These are phyloP conservation scores for Ramaria sp. DNA, from an alignment of 768 basidiomycete genomes.

Conservation along the genomic window DNA sequence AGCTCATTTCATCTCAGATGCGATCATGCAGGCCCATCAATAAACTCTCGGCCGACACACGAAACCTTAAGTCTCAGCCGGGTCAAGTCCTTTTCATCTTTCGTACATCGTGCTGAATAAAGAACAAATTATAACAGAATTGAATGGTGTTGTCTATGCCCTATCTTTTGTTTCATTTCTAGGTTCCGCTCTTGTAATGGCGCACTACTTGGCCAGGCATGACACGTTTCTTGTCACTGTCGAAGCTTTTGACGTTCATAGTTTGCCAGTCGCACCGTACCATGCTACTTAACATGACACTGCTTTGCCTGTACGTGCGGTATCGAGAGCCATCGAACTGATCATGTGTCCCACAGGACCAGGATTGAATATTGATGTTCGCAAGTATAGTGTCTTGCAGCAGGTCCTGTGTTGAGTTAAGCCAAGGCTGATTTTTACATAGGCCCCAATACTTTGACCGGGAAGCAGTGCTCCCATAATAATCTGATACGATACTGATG, in stretches of 20 bases:
- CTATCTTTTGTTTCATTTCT: conserved; percentile 8
- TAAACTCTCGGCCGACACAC: conserved; percentile 4
- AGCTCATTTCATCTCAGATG: conserved; percentile 84
- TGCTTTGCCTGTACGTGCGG: conserved; percentile 3
- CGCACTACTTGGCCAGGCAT: conserved; percentile 8
- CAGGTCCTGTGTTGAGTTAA: background rate
- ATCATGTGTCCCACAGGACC: background rate
- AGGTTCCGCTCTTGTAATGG: conserved; percentile 7
- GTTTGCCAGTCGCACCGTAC: conserved; percentile 5
- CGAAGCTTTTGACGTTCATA: conserved; percentile 9
- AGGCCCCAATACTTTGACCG: background rate
- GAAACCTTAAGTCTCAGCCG: background rate
- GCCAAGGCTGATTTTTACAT: background rate
- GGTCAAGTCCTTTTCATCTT: conserved; percentile 7
- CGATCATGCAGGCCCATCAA: conserved; percentile 83
- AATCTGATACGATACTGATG: too few relatives aligned
- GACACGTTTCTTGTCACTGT: conserved; percentile 6
- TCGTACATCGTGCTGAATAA: conserved; percentile 4
- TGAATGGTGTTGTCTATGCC: background rate
- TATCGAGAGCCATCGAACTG: background rate
- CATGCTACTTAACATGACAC: background rate
- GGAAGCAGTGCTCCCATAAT: background rate
- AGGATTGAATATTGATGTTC: background rate
- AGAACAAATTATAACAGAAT: conserved; percentile 7
- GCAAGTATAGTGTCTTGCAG: background rate